Conservation (phyloP, 164 flowering plant genomes). For the Aristolochia fimbriata region DNA sequence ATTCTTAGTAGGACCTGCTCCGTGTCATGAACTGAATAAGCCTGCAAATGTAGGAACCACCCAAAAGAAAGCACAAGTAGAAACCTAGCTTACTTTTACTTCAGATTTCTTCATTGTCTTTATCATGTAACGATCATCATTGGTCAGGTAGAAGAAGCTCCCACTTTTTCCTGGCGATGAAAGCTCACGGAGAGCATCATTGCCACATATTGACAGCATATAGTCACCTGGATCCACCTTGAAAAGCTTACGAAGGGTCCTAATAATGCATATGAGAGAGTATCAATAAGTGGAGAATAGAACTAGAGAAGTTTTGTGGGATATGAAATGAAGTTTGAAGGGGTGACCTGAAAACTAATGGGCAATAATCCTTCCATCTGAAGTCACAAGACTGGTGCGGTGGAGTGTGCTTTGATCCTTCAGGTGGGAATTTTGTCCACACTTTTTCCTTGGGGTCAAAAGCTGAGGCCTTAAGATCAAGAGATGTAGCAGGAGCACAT, state of each 20-base stretch:
- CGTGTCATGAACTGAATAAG: neutral
- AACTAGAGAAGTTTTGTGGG: neutral
- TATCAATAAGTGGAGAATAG: neutral
- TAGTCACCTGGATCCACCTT: conserved; percentile 93
- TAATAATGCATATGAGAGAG: conserved; percentile 15
- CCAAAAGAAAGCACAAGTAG: neutral
- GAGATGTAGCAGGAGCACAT: conserved; percentile 57
- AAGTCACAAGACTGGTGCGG: conserved; percentile 79
- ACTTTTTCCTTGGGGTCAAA: conserved; percentile 82
- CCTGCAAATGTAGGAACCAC: neutral
- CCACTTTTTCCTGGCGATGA: conserved; percentile 99
- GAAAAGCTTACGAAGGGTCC: conserved; percentile 83
- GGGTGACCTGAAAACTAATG: conserved; percentile 68
- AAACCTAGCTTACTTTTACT: conserved; percentile 44
- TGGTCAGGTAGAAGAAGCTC: conserved; percentile 79
- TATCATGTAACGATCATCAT: conserved; percentile 83
- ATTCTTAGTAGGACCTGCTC: conserved; percentile 68
- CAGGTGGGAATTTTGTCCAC: conserved; percentile 77
- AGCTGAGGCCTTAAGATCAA: conserved; percentile 62
- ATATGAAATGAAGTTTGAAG: neutral
- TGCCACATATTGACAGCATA: conserved; percentile 92
- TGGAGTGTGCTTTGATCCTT: conserved; percentile 79
- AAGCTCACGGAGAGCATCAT: conserved; percentile 89
- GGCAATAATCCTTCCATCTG: conserved; percentile 90
- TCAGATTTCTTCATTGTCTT: conserved; percentile 86